Percentiles rank a stretch among this genome's conserved stretches.
phyloP scores from a whole-genome alignment of 495 filamentous ascomycete species.

The Daldinia vernicosa region DNA sequence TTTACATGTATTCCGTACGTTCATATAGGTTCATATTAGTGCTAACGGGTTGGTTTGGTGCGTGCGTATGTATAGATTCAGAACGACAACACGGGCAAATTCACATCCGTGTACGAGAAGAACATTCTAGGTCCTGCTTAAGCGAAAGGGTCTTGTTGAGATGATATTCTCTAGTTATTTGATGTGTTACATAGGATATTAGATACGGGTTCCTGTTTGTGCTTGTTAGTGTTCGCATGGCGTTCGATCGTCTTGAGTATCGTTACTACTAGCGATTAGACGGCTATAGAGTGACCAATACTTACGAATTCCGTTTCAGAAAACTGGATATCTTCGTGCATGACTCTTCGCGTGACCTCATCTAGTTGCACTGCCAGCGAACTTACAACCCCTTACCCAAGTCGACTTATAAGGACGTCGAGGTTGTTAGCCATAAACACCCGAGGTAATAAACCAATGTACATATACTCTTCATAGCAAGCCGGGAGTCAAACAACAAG shows the following conservation, averaged over 20 bases:
- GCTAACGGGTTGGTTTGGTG: no score
- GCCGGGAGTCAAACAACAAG: no score
- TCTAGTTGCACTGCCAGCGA: no score
- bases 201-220: not conserved
- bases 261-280: not conserved
- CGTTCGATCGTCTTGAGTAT: not conserved
- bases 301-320: not conserved
- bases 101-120: conserved; percentile 51
- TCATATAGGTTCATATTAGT: no score
- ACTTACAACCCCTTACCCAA: no score
- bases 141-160: not conserved
- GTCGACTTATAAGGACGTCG: no score
- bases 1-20: no score
- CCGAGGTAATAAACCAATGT: no score
- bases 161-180: not conserved
- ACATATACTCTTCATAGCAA: no score
- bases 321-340: not conserved
- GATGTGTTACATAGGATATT: not conserved
- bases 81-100: conserved; percentile 56
- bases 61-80: conserved; percentile 44
- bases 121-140: conserved; percentile 52
- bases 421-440: no score
- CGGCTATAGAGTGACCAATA: not conserved
- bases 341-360: no score
- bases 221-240: not conserved